Base-by-base conservation (phyloP, 495 filamentous ascomycete genomes). In the Trichoderma reesei region DNA sequence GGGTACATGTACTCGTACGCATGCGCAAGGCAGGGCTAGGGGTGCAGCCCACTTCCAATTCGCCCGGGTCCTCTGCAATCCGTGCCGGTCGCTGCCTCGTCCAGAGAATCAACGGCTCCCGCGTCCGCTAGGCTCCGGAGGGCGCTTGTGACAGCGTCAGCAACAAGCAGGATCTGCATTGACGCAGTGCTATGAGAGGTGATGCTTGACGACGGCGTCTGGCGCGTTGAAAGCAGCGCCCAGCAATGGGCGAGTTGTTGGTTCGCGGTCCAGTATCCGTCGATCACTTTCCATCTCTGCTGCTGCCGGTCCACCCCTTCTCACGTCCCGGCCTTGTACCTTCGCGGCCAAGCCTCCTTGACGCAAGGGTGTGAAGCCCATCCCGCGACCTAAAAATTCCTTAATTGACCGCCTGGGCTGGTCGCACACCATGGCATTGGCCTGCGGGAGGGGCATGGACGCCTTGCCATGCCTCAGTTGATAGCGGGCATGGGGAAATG, bases 351-450 rank as follows among this genome's bases (percentile, higher is more conserved):
- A 56, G 51, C 26, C 51, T 56, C 51, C 51, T 56, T 11, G 34
- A 56, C 51, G 51, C 51, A 56, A 56, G 51, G 51, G 51, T 56
- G 18, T 34, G 51, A 56, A 56, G 51, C 51, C 51, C 51, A 56
- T 56, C 51, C 51, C 51, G 51, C 26, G 51, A 34, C 51, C 51
- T 56, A 56, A 56, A 48, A 56, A 31, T 54, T 33, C 26, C 26
- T 34, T 36, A 56, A 56, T 56, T 26, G 51, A 56, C 51, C 34
- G 26, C 51, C 42, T 46, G 33, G 26, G 51, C 26, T 33, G 20
- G 14, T 18, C 51, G 34, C 51, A 56, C 51, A 56, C 51, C 51
- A 34, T 34, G 20, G 31, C 51, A 56, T 56, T 56, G 20, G 51
- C 9, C 51, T 34, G 44, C 44, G 44, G 44, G 44, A 48, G n/a